A percentile compares a stretch with the other conserved stretches of the same genome.
phyloP scores from a whole-genome alignment of 164 flowering plant genomes.

The Aristolochia fimbriata region DNA sequence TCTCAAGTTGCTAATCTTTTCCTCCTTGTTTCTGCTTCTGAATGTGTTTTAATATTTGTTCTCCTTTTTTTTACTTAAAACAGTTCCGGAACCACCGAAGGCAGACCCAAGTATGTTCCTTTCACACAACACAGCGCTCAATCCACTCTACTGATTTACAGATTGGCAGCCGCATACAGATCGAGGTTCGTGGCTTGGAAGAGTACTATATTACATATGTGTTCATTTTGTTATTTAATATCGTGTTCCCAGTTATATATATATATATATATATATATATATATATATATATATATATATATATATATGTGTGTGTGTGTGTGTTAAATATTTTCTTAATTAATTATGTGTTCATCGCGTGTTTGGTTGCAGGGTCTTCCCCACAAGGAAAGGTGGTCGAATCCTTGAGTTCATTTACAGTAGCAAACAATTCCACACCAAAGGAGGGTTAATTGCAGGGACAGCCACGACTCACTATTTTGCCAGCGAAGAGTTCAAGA shows the following conservation, averaged over 20 bases:
- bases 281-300: too few species aligned
- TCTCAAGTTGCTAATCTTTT: neutral
- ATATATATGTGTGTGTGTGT: too few species aligned
- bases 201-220: too few species aligned
- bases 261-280: too few species aligned
- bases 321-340: too few species aligned
- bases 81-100: conserved; percentile 94
- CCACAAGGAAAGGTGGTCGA: conserved; percentile 56
- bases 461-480: conserved; percentile 87
- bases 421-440: conserved; percentile 59
- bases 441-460: conserved; percentile 59
- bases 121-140: conserved; percentile 66
- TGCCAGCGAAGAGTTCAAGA: conserved; percentile 64
- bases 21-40: neutral
- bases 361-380: conserved; percentile 39
- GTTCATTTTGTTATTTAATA: too few species aligned
- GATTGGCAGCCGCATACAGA: conserved; percentile 74
- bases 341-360: neutral
- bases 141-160: conserved; percentile 68
- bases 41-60: neutral
- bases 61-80: neutral
- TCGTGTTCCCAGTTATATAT: too few species aligned
- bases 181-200: conserved; percentile 43
- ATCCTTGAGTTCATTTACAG: conserved; percentile 78
- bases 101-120: conserved; percentile 74